Conservation (phyloP, 257 asterid species). For the Penstemon barbatus region DNA sequence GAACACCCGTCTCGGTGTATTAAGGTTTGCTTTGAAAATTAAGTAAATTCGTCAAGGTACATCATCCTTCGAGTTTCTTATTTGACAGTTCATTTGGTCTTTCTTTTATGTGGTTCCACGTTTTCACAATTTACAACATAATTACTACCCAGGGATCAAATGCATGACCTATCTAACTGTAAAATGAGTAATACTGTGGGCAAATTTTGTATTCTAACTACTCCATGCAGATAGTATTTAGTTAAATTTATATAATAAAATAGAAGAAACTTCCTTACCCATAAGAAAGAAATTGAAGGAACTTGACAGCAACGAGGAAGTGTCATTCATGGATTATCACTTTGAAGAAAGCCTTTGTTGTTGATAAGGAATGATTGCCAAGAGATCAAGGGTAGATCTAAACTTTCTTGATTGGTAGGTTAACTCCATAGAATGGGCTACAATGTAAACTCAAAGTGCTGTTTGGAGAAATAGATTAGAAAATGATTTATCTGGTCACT, state of each 20-base stretch:
- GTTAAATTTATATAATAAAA: neutral
- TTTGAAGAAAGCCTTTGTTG: neutral
- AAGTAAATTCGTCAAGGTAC: neutral
- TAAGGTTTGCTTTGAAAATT: neutral
- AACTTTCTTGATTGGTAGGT: neutral
- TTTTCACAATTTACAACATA: neutral
- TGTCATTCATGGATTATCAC: neutral
- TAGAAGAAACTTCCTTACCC: neutral
- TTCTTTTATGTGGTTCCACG: neutral
- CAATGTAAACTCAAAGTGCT: neutral
- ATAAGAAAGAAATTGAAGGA: neutral
- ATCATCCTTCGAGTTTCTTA: neutral
- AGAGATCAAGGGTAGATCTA: neutral
- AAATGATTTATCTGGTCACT: neutral
- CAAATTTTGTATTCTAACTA: neutral
- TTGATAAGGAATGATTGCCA: neutral
- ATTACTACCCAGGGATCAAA: neutral
- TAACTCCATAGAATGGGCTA: neutral
- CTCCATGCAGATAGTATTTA: neutral
- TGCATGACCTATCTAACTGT: neutral
- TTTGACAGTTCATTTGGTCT: slow-evolving; percentile 1
- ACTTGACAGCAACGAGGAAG: neutral
- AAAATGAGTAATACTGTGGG: neutral
- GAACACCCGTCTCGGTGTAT: neutral
- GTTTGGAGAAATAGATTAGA: neutral